phyloP scores from a whole-genome alignment of 345 rosid species.

The Syzygium aromaticum region DNA sequence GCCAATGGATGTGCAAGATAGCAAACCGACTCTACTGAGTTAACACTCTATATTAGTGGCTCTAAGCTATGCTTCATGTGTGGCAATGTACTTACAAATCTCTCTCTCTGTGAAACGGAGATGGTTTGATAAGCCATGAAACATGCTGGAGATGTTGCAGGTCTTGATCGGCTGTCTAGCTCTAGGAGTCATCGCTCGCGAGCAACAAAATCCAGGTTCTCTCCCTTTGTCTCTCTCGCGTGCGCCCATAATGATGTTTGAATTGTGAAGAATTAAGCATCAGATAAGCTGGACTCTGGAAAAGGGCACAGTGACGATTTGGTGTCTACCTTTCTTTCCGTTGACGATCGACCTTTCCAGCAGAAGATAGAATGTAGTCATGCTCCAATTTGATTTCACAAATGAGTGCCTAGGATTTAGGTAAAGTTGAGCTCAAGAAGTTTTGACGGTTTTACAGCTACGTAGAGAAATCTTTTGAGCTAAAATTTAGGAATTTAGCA shows the following conservation, averaged over 20 bases:
- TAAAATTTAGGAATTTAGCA: background rate
- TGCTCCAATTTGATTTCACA: background rate
- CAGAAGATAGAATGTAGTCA: background rate
- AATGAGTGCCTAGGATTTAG: background rate
- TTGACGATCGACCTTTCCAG: background rate
- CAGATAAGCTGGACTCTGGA: background rate
- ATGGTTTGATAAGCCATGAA: background rate
- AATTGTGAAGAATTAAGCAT: background rate
- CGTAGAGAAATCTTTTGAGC: background rate
- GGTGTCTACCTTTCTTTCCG: background rate
- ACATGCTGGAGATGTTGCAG: background rate
- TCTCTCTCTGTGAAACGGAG: background rate
- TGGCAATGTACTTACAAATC: no score
- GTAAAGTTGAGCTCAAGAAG: background rate
- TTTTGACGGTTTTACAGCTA: background rate
- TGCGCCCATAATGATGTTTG: background rate
- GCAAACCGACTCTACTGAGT: no score
- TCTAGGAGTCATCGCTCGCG: background rate
- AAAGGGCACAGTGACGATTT: background rate
- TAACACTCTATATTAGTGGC: no score
- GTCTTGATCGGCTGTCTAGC: background rate
- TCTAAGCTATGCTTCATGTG: no score
- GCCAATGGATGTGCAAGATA: no score
- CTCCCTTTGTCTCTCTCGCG: background rate
- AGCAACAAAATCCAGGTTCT: background rate